Percentiles rank a stretch among this genome's conserved stretches.
Evolutionary conservation across 345 rosid genomes (phyloP).

Genomic region (Triadica sebifera): DNA sequence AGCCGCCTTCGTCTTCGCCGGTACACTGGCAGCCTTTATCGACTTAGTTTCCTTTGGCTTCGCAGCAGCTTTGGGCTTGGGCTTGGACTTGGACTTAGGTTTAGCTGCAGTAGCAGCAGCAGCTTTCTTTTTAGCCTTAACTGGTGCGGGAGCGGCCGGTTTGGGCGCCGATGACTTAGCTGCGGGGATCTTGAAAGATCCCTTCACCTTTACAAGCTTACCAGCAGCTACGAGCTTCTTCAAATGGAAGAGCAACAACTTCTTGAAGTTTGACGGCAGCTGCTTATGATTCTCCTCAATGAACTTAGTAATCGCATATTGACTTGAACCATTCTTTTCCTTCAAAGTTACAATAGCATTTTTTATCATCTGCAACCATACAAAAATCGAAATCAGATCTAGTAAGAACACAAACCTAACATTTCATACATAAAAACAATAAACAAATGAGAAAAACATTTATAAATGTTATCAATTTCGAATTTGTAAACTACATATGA

Average conservation of each 20-base stretch:
- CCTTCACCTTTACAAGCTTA: constrained; percentile 68
- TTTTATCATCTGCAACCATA: constrained; percentile 59
- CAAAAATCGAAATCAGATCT: constrained; percentile 22
- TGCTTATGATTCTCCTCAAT: constrained; percentile 74
- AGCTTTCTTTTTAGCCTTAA: constrained; percentile 33
- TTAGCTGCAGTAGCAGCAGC: constrained; percentile 7
- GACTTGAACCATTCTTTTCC: constrained; percentile 88
- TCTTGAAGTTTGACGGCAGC: constrained; percentile 58
- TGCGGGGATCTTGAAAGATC: constrained; percentile 65
- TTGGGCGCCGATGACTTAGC: constrained; percentile 25
- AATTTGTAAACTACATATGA: background rate
- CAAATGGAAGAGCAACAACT: constrained; percentile 57
- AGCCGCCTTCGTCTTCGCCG: constrained; percentile 27
- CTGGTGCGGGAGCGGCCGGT: constrained; percentile 23
- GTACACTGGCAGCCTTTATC: constrained; percentile 18
- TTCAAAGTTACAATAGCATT: constrained; percentile 66
- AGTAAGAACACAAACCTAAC: background rate
- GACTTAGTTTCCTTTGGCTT: constrained; percentile 25
- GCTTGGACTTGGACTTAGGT: too few relatives aligned
- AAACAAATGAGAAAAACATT: background rate
- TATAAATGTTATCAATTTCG: background rate
- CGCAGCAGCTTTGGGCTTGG: constrained; percentile 35
- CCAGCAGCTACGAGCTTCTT: constrained; percentile 67
- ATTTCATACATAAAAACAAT: background rate
- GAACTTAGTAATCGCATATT: constrained; percentile 76